phyloP scores from a whole-genome alignment of 2,329 filamentous ascomycete species.

The Fusarium hainanense region DNA sequence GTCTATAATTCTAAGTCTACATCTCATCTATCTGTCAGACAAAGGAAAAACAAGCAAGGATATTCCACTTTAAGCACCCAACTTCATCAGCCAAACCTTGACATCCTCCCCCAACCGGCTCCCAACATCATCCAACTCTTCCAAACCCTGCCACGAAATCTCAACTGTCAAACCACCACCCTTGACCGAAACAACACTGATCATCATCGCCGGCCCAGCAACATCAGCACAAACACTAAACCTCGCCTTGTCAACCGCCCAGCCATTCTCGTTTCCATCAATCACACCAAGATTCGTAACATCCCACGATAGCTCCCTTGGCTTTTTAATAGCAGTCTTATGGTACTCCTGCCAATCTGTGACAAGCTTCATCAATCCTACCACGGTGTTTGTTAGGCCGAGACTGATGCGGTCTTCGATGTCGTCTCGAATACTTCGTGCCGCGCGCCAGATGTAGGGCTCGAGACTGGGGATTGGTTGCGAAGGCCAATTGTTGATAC shows the following conservation, averaged over 20 bases:
- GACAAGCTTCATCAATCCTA: background rate
- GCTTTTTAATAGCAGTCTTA: background rate
- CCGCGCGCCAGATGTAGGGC: slow-evolving; percentile 2
- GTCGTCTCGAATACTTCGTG: background rate
- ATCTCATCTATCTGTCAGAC: background rate
- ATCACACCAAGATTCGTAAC: slow-evolving; percentile 12
- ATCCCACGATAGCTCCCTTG: slow-evolving; percentile 4
- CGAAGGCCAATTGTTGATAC: background rate
- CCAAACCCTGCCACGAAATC: slow-evolving; percentile 6
- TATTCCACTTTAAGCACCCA: background rate
- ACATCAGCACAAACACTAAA: slow-evolving; percentile 7
- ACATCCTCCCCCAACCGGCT: background rate
- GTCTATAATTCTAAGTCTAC: background rate
- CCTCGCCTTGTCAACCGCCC: background rate
- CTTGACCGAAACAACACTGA: background rate
- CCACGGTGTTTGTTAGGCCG: background rate
- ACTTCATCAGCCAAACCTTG: background rate
- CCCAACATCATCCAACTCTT: background rate
- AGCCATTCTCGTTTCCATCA: background rate
- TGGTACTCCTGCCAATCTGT: slow-evolving; percentile 12
- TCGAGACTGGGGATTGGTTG: slow-evolving; percentile 2
- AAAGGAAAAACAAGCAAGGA: background rate
- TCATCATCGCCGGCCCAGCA: slow-evolving; percentile 7
- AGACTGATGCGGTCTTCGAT: background rate
- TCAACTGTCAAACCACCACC: background rate